A percentile compares a stretch with the other conserved stretches of the same genome.
Evolutionary conservation across 1,139 yeast genomes (phyloP).

Genomic region (Pichia sp.): DNA sequence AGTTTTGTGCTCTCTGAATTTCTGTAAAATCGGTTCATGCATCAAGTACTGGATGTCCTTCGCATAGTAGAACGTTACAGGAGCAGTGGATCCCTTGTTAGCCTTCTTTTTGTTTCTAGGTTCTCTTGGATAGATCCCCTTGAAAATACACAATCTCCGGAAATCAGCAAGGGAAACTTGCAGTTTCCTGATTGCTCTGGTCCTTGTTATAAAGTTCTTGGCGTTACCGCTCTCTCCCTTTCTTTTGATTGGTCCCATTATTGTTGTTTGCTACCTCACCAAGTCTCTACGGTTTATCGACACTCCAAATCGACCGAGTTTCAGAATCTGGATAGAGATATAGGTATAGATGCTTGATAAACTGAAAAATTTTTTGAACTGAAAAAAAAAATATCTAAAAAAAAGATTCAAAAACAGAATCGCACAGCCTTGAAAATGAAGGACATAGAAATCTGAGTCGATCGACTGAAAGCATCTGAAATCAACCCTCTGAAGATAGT

Average conservation of each 20-base stretch:
- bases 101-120: constrained; percentile 96
- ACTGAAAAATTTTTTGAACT: constrained; percentile 11
- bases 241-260: constrained; percentile 57
- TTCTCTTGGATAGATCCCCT: constrained; percentile 94
- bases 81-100: constrained; percentile 94
- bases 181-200: constrained; percentile 88
- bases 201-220: constrained; percentile 85
- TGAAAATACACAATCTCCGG: constrained; percentile 94
- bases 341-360: background rate
- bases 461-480: background rate
- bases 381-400: background rate
- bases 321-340: background rate
- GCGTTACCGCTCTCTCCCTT: constrained; percentile 87
- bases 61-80: constrained; percentile 87
- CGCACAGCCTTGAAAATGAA: background rate
- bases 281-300: too few species aligned
- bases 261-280: background rate
- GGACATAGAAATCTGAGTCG: background rate
- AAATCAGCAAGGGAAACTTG: constrained; percentile 97
- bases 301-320: too few species aligned
- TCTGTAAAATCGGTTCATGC: constrained; percentile 91
- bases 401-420: background rate
- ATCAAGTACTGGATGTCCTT: constrained; percentile 91
- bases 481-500: background rate
- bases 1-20: constrained; percentile 93